Evolutionary conservation across 2,329 filamentous ascomycete species (phyloP).

Genomic region (Coniochaeta sp.): DNA sequence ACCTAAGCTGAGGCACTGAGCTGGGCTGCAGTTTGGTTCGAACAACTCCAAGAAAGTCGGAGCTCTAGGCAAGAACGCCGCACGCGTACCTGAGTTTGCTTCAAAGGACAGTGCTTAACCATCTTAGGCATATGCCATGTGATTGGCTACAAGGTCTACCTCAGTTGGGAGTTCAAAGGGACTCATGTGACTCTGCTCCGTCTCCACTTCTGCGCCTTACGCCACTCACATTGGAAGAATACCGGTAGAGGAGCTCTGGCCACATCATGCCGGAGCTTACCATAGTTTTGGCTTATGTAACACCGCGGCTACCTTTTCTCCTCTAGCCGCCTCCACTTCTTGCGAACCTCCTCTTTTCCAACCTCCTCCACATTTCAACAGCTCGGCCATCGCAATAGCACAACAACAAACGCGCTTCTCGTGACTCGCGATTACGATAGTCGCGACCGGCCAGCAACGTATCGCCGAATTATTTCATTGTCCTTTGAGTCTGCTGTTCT

Average conservation of each 20-base stretch:
- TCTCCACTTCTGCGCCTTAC: no score
- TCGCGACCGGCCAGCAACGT: background rate
- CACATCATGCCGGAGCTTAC: background rate
- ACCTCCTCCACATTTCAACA: background rate
- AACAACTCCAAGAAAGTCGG: conserved; percentile 9
- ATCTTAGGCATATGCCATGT: background rate
- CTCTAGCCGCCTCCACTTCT: background rate
- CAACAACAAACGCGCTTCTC: background rate
- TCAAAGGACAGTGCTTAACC: background rate
- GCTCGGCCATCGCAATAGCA: background rate
- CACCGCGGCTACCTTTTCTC: no score
- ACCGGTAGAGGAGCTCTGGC: background rate
- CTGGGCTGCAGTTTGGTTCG: background rate
- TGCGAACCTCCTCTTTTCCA: background rate
- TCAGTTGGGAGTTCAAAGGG: no score
- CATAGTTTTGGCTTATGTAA: conserved; percentile 1
- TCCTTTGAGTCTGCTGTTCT: background rate
- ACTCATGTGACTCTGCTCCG: no score
- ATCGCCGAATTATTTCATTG: background rate
- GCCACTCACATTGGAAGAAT: no score
- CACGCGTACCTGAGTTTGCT: conserved; percentile 15
- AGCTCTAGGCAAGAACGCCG: conserved; percentile 36
- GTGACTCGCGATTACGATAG: background rate
- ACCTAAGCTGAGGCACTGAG: no score
- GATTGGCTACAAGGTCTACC: background rate